These are phyloP conservation scores for Scheffersomyces stipitis DNA, from an alignment of 805 yeast species.

Conservation along the genomic window DNA sequence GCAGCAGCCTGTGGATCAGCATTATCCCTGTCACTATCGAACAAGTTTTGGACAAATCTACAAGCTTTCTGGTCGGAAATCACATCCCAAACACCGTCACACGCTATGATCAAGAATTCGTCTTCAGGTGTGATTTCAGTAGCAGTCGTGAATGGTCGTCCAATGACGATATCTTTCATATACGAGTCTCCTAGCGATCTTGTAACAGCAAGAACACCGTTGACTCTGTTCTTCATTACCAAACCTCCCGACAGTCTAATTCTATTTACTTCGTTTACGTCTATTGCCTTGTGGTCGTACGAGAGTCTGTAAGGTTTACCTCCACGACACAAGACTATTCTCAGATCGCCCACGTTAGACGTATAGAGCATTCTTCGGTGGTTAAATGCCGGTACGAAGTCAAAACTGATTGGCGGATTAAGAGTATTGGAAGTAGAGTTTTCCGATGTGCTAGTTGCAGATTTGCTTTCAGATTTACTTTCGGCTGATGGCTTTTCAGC, in stretches of 20 bases:
- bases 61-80: conserved; percentile 83
- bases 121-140: conserved; percentile 69
- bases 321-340: conserved; percentile 75
- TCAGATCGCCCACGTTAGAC: conserved; percentile 93
- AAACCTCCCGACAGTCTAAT: conserved; percentile 81
- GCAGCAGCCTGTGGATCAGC: conserved; percentile 65
- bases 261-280: conserved; percentile 70
- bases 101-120: conserved; percentile 83
- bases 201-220: conserved; percentile 93
- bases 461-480: conserved; percentile 11
- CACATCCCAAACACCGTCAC: conserved; percentile 98
- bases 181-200: conserved; percentile 92
- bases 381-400: conserved; percentile 45
- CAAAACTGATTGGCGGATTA: no score
- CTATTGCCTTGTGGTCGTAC: conserved; percentile 93
- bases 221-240: conserved; percentile 86
- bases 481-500: conserved; percentile 4
- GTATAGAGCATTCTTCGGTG: conserved; percentile 82
- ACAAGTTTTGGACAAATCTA: conserved; percentile 55
- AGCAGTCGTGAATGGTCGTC: conserved; percentile 89
- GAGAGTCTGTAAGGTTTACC: conserved; percentile 77
- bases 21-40: conserved; percentile 17
- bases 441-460: conserved; percentile 9
- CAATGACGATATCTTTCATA: conserved; percentile 84
- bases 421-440: no score